Percentiles rank a stretch among this genome's conserved stretches.
phyloP scores from a whole-genome alignment of 768 basidiomycete species.

The Dictyophora rubrovolvata region DNA sequence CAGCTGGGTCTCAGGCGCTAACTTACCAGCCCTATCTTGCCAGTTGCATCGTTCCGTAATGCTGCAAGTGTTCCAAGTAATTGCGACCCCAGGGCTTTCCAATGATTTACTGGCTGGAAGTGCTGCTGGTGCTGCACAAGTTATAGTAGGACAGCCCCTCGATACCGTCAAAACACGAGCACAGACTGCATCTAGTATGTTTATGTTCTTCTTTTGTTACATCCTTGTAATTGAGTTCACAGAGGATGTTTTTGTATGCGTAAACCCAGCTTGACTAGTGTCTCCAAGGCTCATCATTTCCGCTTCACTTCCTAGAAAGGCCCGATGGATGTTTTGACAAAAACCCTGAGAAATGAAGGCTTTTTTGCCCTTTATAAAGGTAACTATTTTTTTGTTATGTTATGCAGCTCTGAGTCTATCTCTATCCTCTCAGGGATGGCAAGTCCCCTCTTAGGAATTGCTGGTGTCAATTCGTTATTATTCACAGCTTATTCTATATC shows the following conservation, averaged over 20 bases:
- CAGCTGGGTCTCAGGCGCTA: too few relatives aligned
- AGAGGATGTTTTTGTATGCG: conserved; percentile 76
- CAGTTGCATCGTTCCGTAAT: background rate
- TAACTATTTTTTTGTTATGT: conserved; percentile 17
- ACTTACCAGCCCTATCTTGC: background rate
- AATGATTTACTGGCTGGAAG: conserved; percentile 85
- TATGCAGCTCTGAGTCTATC: background rate
- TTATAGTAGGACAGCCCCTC: conserved; percentile 86
- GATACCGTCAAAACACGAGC: conserved; percentile 86
- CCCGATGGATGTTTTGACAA: conserved; percentile 79
- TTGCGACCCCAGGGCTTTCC: conserved; percentile 38
- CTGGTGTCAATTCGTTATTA: conserved; percentile 91
- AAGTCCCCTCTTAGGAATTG: conserved; percentile 84
- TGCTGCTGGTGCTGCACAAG: conserved; percentile 89
- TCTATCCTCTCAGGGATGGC: conserved; percentile 56
- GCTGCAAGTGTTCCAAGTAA: background rate
- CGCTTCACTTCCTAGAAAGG: conserved; percentile 52
- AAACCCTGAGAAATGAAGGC: conserved; percentile 81
- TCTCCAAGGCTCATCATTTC: background rate
- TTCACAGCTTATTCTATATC: conserved; percentile 87
- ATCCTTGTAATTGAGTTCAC: conserved; percentile 26
- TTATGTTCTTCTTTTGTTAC: background rate
- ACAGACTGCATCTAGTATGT: conserved; percentile 71
- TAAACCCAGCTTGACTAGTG: background rate
- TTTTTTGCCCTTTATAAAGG: conserved; percentile 94